Evolutionary conservation across 2,329 filamentous ascomycete genomes (phyloP).

Genomic region (Cladobotryum mycophilum): DNA sequence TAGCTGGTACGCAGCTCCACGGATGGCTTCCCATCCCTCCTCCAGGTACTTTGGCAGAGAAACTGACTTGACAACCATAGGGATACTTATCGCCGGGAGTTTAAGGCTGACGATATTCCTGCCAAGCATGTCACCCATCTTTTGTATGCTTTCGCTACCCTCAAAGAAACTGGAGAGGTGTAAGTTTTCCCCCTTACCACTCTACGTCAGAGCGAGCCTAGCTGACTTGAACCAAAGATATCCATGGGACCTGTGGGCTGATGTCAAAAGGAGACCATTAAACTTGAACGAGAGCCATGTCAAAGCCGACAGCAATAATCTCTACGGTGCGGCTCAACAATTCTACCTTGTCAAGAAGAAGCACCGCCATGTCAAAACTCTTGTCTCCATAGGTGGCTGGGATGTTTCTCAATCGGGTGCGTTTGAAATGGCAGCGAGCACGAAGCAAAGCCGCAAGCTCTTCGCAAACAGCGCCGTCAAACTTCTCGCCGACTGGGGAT

Average conservation of each 20-base stretch:
- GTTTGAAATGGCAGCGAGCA: constrained; percentile 58
- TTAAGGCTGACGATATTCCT: constrained; percentile 63
- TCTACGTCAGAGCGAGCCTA: no score
- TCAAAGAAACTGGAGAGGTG: constrained; percentile 41
- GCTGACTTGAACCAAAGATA: no score
- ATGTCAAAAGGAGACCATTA: constrained; percentile 53
- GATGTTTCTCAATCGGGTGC: constrained; percentile 58
- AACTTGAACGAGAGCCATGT: background rate
- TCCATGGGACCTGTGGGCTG: constrained; percentile 28
- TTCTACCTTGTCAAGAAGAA: constrained; percentile 68
- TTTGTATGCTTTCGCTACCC: constrained; percentile 52
- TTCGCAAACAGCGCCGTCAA: constrained; percentile 66
- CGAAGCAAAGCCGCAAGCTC: constrained; percentile 50
- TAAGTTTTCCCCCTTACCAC: constrained; percentile 21
- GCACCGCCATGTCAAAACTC: constrained; percentile 68
- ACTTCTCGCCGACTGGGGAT: constrained; percentile 61
- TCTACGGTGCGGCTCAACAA: constrained; percentile 73
- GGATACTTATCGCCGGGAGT: constrained; percentile 65
- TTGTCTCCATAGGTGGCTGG: constrained; percentile 81
- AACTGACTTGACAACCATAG: constrained; percentile 35
- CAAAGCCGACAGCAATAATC: constrained; percentile 46
- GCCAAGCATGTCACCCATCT: constrained; percentile 66
- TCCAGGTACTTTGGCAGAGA: constrained; percentile 52
- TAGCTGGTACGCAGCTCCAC: constrained; percentile 38
- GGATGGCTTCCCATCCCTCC: constrained; percentile 50